Evolutionary conservation across 2,329 filamentous ascomycete genomes (phyloP), one percentile per base, ranked within the genome.

Genomic region (Fusarium sulawesiense): DNA sequence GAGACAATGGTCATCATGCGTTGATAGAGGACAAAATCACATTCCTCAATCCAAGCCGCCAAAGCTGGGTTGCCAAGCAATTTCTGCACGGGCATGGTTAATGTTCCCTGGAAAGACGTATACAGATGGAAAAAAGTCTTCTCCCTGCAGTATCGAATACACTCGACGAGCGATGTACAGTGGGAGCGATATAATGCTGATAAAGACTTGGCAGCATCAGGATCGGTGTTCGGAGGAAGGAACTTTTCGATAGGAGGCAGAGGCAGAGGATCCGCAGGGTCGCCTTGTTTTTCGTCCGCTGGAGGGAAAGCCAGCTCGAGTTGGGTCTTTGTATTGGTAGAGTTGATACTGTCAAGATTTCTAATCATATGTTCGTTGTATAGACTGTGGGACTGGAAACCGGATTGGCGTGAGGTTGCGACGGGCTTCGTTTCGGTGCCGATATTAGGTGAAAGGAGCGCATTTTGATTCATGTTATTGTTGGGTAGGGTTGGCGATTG

Each of bases 91-190:
- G 96, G 96, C 80, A 98, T 97, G 1, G 96, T 99, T 75, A 99
- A 87, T 3, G 94, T 98, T 58, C 96, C 96, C 76, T 97, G 93
- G 79, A 99, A 98, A 2, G 95, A 96, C 8, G 92, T 94, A 78
- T 97, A 97, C 18, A 98, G 88, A 71, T 97, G 93, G 78, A 97
- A 97, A 79, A 99, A 97, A 9, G 94, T 95, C 82, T 97, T 97
- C 80, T 98, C 93, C 77, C 96, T 97, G 85, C 95, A 98, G 79
- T 93, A 98, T 30, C 96, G 92, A 66, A 99, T 94, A 74, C 93
- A 95, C 80, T 99, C 96, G 32, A 99, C 92, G 7, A 99, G 87
- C 1, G 94, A 98, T 16, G 96, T 98, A 78, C 94, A 97, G 78
- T 98, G 95, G 4, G 95, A 96, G 51, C 94, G 90, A 78, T 99